Evolutionary conservation across 495 filamentous ascomycete species (phyloP).

Genomic region (Parathielavia hyrcaniae): DNA sequence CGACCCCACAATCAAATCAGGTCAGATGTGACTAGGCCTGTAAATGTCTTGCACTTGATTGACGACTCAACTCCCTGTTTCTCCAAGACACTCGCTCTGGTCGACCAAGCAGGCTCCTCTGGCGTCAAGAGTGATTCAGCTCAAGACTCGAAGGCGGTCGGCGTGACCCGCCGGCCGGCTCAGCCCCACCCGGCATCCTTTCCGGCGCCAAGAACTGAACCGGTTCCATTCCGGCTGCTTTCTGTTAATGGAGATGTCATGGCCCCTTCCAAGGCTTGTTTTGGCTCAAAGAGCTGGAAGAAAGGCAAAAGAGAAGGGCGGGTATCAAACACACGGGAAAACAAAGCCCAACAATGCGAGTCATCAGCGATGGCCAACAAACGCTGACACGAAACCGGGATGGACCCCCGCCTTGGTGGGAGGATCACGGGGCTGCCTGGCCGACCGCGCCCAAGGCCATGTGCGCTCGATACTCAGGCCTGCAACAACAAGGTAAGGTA

Average conservation of each 20-base stretch:
- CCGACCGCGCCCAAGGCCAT: conserved; percentile 1
- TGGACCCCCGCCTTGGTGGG: background rate
- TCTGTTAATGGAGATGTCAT: background rate
- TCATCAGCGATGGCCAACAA: conserved; percentile 4
- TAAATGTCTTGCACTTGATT: background rate
- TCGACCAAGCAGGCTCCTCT: background rate
- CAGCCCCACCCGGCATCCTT: background rate
- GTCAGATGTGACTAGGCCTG: background rate
- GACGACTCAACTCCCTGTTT: background rate
- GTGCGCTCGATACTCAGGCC: too few relatives aligned
- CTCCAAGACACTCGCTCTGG: background rate
- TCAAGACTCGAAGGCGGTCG: conserved; percentile 4
- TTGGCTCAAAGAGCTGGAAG: background rate
- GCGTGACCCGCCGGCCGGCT: background rate
- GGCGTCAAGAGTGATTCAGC: conserved; percentile 1
- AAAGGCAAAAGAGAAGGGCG: background rate
- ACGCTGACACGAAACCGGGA: conserved; percentile 11
- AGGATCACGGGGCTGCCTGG: conserved; percentile 1
- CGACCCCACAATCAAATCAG: background rate
- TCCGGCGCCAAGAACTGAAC: conserved; percentile 1
- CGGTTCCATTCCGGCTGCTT: background rate
- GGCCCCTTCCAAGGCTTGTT: background rate
- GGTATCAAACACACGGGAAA: background rate
- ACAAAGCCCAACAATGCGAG: conserved; percentile 6
- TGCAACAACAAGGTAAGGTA: too few relatives aligned